Conservation (phyloP, 495 filamentous ascomycete species). For the Staphylotrichum tortipilum region DNA sequence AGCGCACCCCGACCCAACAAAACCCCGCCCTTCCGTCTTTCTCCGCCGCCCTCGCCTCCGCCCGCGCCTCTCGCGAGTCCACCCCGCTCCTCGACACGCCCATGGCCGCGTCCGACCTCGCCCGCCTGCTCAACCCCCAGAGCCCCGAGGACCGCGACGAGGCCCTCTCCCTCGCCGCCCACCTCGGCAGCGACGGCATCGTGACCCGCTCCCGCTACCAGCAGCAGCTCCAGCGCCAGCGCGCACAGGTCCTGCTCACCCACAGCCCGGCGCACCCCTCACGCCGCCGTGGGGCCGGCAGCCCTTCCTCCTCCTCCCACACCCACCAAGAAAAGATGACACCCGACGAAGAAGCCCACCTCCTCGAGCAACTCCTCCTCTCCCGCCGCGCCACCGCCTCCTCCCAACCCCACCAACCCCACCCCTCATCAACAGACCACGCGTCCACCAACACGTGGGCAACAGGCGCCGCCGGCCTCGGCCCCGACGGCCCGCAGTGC, state of each 20-base stretch:
- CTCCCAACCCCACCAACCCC: background rate
- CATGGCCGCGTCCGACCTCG: conserved; percentile 60
- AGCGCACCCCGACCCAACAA: conserved; percentile 64
- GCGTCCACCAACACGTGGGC: conserved; percentile 46
- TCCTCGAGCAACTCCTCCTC: conserved; percentile 78
- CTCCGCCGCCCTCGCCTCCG: conserved; percentile 1
- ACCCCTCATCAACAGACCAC: background rate
- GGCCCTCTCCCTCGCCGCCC: conserved; percentile 73
- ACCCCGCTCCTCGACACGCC: conserved; percentile 54
- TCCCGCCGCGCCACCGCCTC: conserved; percentile 37
- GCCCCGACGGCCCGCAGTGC: conserved; percentile 70
- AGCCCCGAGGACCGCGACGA: conserved; percentile 69
- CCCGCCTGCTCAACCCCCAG: conserved; percentile 74
- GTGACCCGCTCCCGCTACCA: conserved; percentile 74
- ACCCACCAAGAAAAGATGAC: conserved; percentile 27
- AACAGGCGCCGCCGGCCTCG: conserved; percentile 60
- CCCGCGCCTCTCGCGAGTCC: conserved; percentile 39
- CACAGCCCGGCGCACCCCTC: conserved; percentile 15
- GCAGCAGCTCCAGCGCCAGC: conserved; percentile 53
- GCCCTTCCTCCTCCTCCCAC: conserved; percentile 6
- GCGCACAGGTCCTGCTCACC: conserved; percentile 55
- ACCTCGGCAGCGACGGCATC: conserved; percentile 59
- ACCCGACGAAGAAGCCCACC: conserved; percentile 64
- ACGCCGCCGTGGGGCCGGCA: background rate
- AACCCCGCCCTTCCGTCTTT: conserved; percentile 17